Evolutionary conservation across 495 filamentous ascomycete species (phyloP), one percentile per base, ranked within the genome.

Genomic region (Penicillium taxi): DNA sequence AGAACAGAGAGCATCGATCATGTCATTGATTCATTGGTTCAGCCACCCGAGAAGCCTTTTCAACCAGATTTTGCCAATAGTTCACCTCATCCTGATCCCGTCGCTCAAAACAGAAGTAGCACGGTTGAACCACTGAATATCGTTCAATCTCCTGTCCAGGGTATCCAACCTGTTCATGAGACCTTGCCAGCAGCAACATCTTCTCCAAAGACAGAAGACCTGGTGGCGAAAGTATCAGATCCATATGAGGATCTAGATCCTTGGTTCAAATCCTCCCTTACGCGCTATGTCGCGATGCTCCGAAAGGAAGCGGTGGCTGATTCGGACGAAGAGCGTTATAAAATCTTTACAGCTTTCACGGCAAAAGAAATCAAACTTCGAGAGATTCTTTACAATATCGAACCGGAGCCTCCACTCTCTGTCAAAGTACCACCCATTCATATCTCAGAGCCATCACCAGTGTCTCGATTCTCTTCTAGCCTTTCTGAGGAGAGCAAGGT

Each of bases 191-290:
- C 35, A 27, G 25, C 8, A 5, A 17, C n/a, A n/a, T n/a, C 28
- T 15, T 14, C 20, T 6, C 39, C 19, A 19, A 18, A 25, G 3
- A 16, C 34, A 4, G 37, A 44, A 28, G 17, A 17, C 4, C 41
- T 39, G 17, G 19, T n/a, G 22, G 29, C 6, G 13, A 55, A 49
- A 16, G 26, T 32, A 5, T 21, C 53, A 25, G 69, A 68, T 46
- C 67, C 62, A 6, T 69, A 69, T 34, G 66, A 65, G 21, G 68
- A 72, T 45, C 52, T 75, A 8, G 70, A 73, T 26, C 64, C 70
- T 2, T 73, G 70, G 70, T 71, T 55, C 17, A 69, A 64, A 44
- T 70, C 72, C 7, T 75, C 72, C 28, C 41, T 75, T 22, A 59
- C 63, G 18, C 68, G 72, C 15, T 75, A 66, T 45, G 56, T 71